These are phyloP conservation scores for Populus nigra DNA, from an alignment of 345 rosid genomes.

Conservation along the genomic window DNA sequence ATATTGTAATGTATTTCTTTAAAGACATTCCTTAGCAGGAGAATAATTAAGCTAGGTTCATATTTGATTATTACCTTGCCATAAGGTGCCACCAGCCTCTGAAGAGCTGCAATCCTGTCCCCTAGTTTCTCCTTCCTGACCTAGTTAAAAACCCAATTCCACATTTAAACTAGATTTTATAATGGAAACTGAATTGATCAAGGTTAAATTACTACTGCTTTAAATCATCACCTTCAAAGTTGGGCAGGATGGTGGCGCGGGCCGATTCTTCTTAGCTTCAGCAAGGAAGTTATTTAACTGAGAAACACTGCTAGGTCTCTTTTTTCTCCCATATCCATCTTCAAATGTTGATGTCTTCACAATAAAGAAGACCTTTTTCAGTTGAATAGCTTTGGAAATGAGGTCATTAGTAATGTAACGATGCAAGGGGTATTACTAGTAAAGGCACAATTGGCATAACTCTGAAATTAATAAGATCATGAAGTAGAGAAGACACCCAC, in stretches of 20 bases:
- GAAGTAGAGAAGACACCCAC: constrained; percentile 20
- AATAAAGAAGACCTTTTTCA: not conserved
- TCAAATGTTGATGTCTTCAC: constrained; percentile 2
- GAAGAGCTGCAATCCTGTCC: constrained; percentile 65
- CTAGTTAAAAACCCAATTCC: constrained; percentile 8
- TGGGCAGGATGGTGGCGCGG: constrained; percentile 23
- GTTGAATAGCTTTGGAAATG: not conserved
- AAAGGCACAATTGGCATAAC: not conserved
- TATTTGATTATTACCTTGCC: constrained; percentile 48
- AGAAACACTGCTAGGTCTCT: constrained; percentile 12
- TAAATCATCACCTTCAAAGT: constrained; percentile 28
- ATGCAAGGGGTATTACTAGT: not conserved
- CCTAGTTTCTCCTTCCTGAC: constrained; percentile 60
- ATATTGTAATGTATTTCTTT: not conserved
- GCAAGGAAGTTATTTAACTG: constrained; percentile 18
- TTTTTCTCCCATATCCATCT: constrained; percentile 16
- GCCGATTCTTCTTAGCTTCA: constrained; percentile 23
- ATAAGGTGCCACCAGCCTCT: constrained; percentile 71
- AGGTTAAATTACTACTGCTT: not conserved
- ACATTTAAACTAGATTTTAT: no score
- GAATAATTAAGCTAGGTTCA: not conserved
- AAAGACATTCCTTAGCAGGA: not conserved
- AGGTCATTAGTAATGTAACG: not conserved
- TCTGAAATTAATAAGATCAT: not conserved
- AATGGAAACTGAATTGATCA: not conserved